Conservation (phyloP, 169 alveolate species). For the Neospora caninum region DNA sequence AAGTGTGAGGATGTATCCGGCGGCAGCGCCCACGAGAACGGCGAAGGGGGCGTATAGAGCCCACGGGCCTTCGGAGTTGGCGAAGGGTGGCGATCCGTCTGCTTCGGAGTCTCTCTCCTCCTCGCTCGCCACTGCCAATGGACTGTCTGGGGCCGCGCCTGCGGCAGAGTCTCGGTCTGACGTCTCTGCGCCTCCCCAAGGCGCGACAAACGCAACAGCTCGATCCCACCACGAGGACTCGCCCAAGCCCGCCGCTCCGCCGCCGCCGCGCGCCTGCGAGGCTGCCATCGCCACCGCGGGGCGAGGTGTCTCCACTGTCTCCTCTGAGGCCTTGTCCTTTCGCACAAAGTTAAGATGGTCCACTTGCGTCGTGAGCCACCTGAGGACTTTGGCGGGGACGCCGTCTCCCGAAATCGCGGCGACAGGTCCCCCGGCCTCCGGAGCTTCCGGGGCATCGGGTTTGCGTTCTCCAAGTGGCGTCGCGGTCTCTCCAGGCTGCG, state of each 20-base stretch:
- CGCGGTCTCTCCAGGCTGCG: no score
- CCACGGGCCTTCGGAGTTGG: not conserved
- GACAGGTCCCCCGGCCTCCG: no score
- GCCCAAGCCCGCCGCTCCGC: no score
- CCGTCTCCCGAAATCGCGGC: not conserved
- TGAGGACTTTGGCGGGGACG: not conserved
- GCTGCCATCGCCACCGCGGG: not conserved
- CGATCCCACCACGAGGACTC: not conserved
- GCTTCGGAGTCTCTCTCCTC: not conserved
- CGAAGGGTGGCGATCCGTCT: not conserved
- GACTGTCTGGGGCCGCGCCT: not conserved
- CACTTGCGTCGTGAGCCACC: not conserved
- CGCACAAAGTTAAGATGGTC: not conserved
- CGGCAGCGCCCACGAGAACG: not conserved
- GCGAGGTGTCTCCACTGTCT: not conserved
- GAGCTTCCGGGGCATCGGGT: no score
- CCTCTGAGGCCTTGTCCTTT: not conserved
- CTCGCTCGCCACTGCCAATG: not conserved
- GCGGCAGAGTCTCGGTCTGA: not conserved
- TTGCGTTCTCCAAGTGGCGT: no score
- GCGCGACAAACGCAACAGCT: not conserved
- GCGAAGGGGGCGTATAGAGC: constrained; percentile 6
- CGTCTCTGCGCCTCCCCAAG: not conserved
- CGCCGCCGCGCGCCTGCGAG: no score
- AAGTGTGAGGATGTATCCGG: not conserved